Evolutionary conservation across 2,329 filamentous ascomycete species (phyloP).

Genomic region (Aspergillus sp.): DNA sequence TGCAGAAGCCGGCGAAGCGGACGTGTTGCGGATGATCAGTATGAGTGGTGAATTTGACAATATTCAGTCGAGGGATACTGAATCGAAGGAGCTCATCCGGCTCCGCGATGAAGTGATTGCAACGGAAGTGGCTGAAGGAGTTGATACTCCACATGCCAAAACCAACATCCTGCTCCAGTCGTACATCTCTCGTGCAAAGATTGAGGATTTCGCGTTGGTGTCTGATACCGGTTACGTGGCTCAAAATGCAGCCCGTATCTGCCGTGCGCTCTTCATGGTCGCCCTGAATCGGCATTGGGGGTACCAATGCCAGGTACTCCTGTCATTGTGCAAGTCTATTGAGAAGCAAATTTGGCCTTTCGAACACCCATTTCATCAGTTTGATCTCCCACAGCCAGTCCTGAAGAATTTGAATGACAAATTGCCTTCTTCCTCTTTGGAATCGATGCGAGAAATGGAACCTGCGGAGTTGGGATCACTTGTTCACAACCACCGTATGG

Average conservation of each 20-base stretch:
- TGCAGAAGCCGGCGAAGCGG: conserved; percentile 75
- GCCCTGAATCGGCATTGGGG: conserved; percentile 93
- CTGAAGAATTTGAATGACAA: conserved; percentile 80
- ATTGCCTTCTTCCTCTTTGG: conserved; percentile 62
- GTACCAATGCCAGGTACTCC: conserved; percentile 81
- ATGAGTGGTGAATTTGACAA: conserved; percentile 98
- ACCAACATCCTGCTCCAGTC: conserved; percentile 93
- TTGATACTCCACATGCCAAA: conserved; percentile 68
- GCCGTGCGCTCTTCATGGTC: conserved; percentile 92
- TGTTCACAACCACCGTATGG: conserved; percentile 85
- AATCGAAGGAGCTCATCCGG: conserved; percentile 74
- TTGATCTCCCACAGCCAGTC: conserved; percentile 77
- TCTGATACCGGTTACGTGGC: conserved; percentile 93
- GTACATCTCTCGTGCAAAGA: conserved; percentile 77
- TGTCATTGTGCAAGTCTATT: conserved; percentile 92
- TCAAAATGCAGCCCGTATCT: conserved; percentile 91
- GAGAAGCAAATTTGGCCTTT: conserved; percentile 94
- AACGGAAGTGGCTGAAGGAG: conserved; percentile 66
- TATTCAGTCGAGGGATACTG: conserved; percentile 82
- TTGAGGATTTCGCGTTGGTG: conserved; percentile 86
- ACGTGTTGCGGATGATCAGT: conserved; percentile 91
- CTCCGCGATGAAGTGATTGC: conserved; percentile 63
- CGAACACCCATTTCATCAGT: conserved; percentile 90
- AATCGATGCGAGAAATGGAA: conserved; percentile 87
- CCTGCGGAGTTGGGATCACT: conserved; percentile 78